Evolutionary conservation across 345 rosid species (phyloP), one percentile per base, ranked within the genome.

Genomic region (Iberis pinnata): DNA sequence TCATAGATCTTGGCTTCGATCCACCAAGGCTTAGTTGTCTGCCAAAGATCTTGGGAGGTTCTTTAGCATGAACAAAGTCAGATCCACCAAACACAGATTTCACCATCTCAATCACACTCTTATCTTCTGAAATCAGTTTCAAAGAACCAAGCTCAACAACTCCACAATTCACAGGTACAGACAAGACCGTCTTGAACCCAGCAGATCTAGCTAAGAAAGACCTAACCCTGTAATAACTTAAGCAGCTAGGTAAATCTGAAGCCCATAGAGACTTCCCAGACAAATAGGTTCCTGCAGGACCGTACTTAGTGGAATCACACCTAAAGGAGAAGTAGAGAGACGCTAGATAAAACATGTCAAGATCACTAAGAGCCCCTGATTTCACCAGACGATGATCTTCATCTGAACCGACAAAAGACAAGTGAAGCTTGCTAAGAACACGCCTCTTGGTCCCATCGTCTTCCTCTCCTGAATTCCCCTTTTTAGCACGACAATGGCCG

Each of bases 91-190:
- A 81, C 1, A 80, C 48, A 14, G 65, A 63, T 50, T 74, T 81
- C 13, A 84, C 76, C 74, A 46, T 75, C 74, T 88, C 88, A 67
- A 77, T 64, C 43, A 65, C 26, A 65, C 64, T 67, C 49, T 70
- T 77, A 18, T 86, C 87, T 58, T 92, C 90, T 0, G 80, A 82
- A 42, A 83, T 76, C 12, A 53, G 55, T 52, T 74, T 80, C 61
- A 80, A 61, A 0, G 97, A 92, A 65, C 94, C 95, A 16, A 92
- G 86, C 75, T 92, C 98, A 45, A 88, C 77, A 38, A 88, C 90
- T 24, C 97, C 99, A 63, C 70, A 71, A 52, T 78, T 85, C 13
- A 77, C 80, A 4, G 96, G 88, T 22, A 85, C 72, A 61, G 87
- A 80, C 41, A 65, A 81, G 9, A 75, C 81, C 2, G 97, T 83